Conservation (phyloP, 805 yeast species). For the Saccharomycopsis fodiens region DNA sequence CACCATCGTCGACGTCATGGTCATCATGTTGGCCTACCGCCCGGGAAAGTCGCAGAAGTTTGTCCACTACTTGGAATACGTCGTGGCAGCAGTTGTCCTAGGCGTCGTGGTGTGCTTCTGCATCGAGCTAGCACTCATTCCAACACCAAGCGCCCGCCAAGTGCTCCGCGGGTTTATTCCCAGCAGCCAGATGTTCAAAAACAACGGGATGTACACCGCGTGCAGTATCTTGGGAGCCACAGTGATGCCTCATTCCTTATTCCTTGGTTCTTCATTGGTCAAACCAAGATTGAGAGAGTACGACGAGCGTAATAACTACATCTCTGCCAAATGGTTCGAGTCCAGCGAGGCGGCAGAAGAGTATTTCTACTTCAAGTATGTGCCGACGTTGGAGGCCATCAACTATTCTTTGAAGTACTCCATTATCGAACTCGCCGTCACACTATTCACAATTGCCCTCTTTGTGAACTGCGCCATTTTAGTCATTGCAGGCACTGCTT, state of each 20-base stretch:
- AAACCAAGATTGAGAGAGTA: constrained; percentile 77
- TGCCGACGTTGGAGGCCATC: constrained; percentile 69
- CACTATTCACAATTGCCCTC: constrained; percentile 72
- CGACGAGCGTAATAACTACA: constrained; percentile 29
- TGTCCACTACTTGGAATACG: constrained; percentile 65
- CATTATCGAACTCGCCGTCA: constrained; percentile 58
- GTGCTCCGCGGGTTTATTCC: constrained; percentile 27
- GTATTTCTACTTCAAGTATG: constrained; percentile 41
- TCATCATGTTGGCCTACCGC: constrained; percentile 71
- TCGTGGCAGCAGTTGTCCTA: constrained; percentile 64
- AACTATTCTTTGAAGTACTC: constrained; percentile 65
- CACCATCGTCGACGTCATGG: constrained; percentile 73
- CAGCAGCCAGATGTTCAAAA: constrained; percentile 37
- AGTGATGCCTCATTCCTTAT: constrained; percentile 90
- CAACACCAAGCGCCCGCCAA: constrained; percentile 32
- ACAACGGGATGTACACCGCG: constrained; percentile 62
- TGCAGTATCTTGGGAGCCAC: constrained; percentile 88
- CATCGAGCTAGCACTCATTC: constrained; percentile 59
- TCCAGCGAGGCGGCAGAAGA: constrained; percentile 27
- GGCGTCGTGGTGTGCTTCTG: constrained; percentile 75
- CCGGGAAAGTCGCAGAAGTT: constrained; percentile 68
- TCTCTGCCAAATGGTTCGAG: constrained; percentile 7
- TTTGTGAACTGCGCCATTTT: constrained; percentile 82
- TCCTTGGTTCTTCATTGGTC: constrained; percentile 82
- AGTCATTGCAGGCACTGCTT: constrained; percentile 72